A percentile compares a stretch with the other conserved stretches of the same genome.
Conservation (phyloP, 169 alveolate species). For the Cryptosporidium baileyi region DNA sequence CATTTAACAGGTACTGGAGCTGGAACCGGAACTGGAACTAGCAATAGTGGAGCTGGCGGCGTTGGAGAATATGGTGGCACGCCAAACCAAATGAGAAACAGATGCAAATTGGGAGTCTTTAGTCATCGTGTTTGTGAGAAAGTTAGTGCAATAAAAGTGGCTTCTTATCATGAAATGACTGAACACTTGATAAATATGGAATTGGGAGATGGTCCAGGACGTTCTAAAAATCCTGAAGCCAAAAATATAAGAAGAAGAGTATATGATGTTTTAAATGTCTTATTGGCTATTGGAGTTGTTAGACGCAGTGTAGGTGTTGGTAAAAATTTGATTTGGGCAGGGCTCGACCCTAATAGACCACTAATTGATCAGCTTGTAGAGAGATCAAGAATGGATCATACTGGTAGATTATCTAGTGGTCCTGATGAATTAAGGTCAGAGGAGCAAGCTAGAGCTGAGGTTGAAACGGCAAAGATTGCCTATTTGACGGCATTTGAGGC, state of each 20-base stretch:
- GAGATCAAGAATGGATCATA: slow-evolving; percentile 69
- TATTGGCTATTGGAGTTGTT: slow-evolving; percentile 77
- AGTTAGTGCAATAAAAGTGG: slow-evolving; percentile 66
- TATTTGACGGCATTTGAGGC: slow-evolving; percentile 69
- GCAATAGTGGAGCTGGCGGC: slow-evolving; percentile 65
- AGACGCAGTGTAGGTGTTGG: slow-evolving; percentile 70
- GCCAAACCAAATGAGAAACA: slow-evolving; percentile 60
- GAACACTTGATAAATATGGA: slow-evolving; percentile 68
- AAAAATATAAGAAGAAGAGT: slow-evolving; percentile 85
- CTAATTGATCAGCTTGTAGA: slow-evolving; percentile 65
- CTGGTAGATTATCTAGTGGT: slow-evolving; percentile 70
- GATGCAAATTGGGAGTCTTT: slow-evolving; percentile 68
- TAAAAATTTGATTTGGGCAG: slow-evolving; percentile 68
- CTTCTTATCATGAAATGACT: slow-evolving; percentile 68
- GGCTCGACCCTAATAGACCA: slow-evolving; percentile 60
- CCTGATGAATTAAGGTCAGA: slow-evolving; percentile 68
- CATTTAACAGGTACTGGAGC: slow-evolving; percentile 49
- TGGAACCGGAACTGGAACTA: slow-evolving; percentile 38
- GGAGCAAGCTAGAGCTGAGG: slow-evolving; percentile 70
- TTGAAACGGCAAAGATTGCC: slow-evolving; percentile 67
- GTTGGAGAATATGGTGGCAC: slow-evolving; percentile 63
- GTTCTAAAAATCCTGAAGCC: slow-evolving; percentile 75
- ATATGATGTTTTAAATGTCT: slow-evolving; percentile 83
- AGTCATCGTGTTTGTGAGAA: slow-evolving; percentile 67
- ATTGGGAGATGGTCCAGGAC: slow-evolving; percentile 68